These are phyloP conservation scores for Cyberlindnera japonica DNA, from an alignment of 805 yeast species.

Conservation along the genomic window DNA sequence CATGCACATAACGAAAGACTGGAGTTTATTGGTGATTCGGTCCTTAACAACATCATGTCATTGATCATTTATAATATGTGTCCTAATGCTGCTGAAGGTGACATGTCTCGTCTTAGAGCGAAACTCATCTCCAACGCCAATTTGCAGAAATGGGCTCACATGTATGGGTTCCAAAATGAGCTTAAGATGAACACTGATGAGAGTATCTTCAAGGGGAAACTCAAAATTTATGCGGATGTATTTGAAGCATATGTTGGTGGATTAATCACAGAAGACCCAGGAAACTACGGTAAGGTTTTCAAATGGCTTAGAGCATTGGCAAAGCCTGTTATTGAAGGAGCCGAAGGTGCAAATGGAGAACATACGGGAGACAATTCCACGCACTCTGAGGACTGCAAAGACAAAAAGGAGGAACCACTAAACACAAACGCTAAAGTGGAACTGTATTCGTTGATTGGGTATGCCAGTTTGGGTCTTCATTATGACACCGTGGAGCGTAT, in stretches of 20 bases:
- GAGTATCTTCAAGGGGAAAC: constrained; percentile 46
- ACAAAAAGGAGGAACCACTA: constrained; percentile 26
- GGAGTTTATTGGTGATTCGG: constrained; percentile 89
- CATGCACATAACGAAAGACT: constrained; percentile 77
- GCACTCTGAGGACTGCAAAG: background rate
- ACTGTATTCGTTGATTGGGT: constrained; percentile 75
- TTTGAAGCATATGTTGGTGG: constrained; percentile 96
- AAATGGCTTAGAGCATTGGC: constrained; percentile 56
- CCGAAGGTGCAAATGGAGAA: constrained; percentile 4
- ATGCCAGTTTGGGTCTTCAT: constrained; percentile 58
- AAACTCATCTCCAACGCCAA: constrained; percentile 69
- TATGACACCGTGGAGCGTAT: constrained; percentile 43
- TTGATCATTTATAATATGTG: constrained; percentile 59
- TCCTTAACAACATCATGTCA: constrained; percentile 70
- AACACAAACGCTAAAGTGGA: constrained; percentile 72
- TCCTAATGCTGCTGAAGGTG: constrained; percentile 78
- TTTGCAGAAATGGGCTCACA: constrained; percentile 62
- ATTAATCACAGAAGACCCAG: constrained; percentile 52
- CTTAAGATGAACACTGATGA: constrained; percentile 50
- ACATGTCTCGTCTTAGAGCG: constrained; percentile 66
- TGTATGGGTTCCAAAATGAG: constrained; percentile 61
- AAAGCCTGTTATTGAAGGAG: constrained; percentile 34
- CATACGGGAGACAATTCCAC: constrained; percentile 12
- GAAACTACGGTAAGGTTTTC: constrained; percentile 45
- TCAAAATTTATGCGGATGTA: constrained; percentile 79